Percentiles rank a stretch among this genome's conserved stretches.
Conservation (phyloP, 2,329 filamentous ascomycete species). For the Xylariaceae sp. region DNA sequence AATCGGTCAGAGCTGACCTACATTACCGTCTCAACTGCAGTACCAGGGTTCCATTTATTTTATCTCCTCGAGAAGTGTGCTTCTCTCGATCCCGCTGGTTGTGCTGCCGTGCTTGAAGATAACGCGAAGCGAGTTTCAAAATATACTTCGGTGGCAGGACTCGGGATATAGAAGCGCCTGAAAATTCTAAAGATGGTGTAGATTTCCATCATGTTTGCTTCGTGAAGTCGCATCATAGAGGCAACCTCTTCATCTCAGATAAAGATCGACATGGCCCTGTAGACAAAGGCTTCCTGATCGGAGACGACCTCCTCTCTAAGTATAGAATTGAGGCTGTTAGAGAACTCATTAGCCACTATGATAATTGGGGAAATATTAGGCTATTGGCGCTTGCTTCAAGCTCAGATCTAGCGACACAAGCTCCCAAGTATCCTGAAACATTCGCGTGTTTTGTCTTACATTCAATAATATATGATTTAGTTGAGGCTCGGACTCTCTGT, state of each 20-base stretch:
- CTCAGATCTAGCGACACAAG: neutral
- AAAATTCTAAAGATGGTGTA: constrained; percentile 63
- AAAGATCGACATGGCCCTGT: constrained; percentile 70
- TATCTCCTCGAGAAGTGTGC: neutral
- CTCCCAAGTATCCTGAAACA: too few species aligned
- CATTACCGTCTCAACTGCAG: neutral
- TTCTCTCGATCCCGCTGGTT: neutral
- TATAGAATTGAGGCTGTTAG: constrained; percentile 61
- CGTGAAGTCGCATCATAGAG: constrained; percentile 60
- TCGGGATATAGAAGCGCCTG: constrained; percentile 45
- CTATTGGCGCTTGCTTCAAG: constrained; percentile 38
- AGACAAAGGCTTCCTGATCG: constrained; percentile 44
- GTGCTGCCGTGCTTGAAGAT: neutral
- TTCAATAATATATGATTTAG: too few species aligned
- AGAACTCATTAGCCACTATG: constrained; percentile 38
- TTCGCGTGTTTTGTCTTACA: too few species aligned
- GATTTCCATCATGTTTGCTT: constrained; percentile 78
- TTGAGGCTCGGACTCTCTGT: too few species aligned
- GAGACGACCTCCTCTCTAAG: constrained; percentile 61
- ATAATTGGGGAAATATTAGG: constrained; percentile 39
- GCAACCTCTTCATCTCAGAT: constrained; percentile 70
- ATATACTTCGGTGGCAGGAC: constrained; percentile 3
- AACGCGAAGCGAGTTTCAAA: neutral
- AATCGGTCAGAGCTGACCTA: neutral
- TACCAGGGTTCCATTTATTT: neutral